Evolutionary conservation across 805 yeast genomes (phyloP), one percentile per base, ranked within the genome.

Genomic region (Sugiyamaella marilandica): DNA sequence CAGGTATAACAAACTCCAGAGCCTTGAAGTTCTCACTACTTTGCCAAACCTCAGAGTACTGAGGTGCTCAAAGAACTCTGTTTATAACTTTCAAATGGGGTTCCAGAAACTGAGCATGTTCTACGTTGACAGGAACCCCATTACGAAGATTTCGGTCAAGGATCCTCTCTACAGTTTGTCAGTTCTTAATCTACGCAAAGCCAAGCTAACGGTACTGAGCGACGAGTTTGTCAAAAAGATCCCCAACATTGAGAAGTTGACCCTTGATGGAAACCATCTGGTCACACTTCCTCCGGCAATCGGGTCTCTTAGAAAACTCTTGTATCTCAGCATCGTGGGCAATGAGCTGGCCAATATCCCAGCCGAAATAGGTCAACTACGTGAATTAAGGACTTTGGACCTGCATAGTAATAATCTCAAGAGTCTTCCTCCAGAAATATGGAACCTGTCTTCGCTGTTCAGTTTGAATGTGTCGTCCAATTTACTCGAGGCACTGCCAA

Each of bases 351-450:
- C 84, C 51, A 67, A 76, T 1, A 63, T 94, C 11, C 97, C 98
- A 0, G 67, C 73, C 1, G 78, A 80, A 10, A 78, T 94, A 33
- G 83, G 87, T 2, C 62, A 74, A 13, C 74, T 91, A 52, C 68
- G 74, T 2, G 76, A 79, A 31, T 74, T 92, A 57, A 82, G 78
- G 61, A 73, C 77, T 45, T 72, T 92, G 52, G 97, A 92, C 66
- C 70, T 89, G 41, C 97, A 92, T 68, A 80, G 87, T 41, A 92
- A 92, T 68, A 90, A 90, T 63, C 73, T 92, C 59, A 83, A 87
- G 58, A 65, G 72, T 7, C 70, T 92, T 29, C 87, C 89, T 0
- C 76, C 77, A 29, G 85, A 81, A 18, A 75, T 87, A 33, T 87
- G 91, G 85, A 70, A 77, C 49, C 68, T 87, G 62, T 68, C 67